Conservation (phyloP, 2,329 filamentous ascomycete species). For the Fusarium sp. region DNA sequence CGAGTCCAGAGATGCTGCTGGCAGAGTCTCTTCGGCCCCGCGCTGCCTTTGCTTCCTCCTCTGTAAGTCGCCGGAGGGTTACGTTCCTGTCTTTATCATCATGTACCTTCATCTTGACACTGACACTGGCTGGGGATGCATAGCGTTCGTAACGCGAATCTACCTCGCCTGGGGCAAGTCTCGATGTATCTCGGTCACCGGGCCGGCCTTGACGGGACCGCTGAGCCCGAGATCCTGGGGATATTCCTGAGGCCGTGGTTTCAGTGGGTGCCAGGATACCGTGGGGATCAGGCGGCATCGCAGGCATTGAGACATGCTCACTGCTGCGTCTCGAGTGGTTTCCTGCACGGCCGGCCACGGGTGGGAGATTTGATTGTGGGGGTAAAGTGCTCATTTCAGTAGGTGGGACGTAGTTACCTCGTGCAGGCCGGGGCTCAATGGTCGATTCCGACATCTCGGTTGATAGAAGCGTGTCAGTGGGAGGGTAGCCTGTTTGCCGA, state of each 20-base stretch:
- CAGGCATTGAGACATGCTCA: constrained; percentile 58
- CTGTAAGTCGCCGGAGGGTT: constrained; percentile 67
- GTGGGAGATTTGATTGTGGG: constrained; percentile 33
- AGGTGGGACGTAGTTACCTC: constrained; percentile 39
- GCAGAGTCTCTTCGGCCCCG: constrained; percentile 59
- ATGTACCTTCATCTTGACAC: constrained; percentile 67
- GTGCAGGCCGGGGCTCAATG: constrained; percentile 43
- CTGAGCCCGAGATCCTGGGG: constrained; percentile 48
- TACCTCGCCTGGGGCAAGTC: constrained; percentile 56
- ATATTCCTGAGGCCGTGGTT: constrained; percentile 42
- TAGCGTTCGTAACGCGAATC: constrained; percentile 50
- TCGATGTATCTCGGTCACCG: constrained; percentile 47
- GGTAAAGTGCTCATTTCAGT: constrained; percentile 33
- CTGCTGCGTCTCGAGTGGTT: constrained; percentile 53
- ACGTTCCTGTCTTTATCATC: constrained; percentile 68
- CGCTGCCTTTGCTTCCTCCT: constrained; percentile 62
- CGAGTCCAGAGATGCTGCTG: constrained; percentile 65
- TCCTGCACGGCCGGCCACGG: constrained; percentile 36
- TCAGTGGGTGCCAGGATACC: constrained; percentile 49
- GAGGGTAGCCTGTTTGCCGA: constrained; percentile 43
- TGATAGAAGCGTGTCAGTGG: constrained; percentile 40
- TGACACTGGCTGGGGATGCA: constrained; percentile 56
- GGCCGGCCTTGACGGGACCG: constrained; percentile 57
- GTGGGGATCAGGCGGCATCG: constrained; percentile 62
- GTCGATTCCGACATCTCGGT: constrained; percentile 49